Evolutionary conservation across 2,329 filamentous ascomycete species (phyloP).

Genomic region (Neonectria coccinea): DNA sequence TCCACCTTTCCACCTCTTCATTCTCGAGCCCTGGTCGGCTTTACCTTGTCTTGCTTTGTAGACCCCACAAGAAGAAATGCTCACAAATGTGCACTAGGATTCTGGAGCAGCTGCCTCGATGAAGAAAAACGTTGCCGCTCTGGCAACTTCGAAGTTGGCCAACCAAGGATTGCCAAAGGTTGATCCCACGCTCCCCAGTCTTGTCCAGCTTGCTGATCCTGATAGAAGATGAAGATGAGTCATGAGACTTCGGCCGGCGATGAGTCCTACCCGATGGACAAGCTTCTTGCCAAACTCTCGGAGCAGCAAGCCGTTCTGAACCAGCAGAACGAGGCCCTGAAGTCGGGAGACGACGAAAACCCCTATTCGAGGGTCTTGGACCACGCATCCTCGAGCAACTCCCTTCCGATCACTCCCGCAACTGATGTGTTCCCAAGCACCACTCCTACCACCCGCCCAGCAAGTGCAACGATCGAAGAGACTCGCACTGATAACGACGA

Average conservation of each 20-base stretch:
- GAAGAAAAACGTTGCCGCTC: constrained; percentile 60
- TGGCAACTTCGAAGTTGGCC: constrained; percentile 66
- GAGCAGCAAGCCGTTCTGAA: constrained; percentile 74
- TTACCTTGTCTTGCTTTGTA: not conserved
- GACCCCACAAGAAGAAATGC: not conserved
- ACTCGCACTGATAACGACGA: constrained; percentile 63
- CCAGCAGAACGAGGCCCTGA: constrained; percentile 68
- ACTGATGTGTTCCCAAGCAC: constrained; percentile 65
- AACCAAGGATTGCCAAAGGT: constrained; percentile 69
- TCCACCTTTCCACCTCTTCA: not conserved
- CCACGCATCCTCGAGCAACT: constrained; percentile 66
- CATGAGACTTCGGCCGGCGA: constrained; percentile 54
- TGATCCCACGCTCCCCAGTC: constrained; percentile 12
- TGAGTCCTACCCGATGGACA: constrained; percentile 72
- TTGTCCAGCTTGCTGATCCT: constrained; percentile 40
- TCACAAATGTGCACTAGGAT: constrained; percentile 37
- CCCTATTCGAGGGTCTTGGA: constrained; percentile 55
- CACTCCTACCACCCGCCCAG: constrained; percentile 62
- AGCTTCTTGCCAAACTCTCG: constrained; percentile 78
- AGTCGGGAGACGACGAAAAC: constrained; percentile 53
- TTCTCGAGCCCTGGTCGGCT: not conserved
- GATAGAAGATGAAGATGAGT: constrained; percentile 61
- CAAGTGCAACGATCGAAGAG: constrained; percentile 63
- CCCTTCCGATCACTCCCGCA: constrained; percentile 72
- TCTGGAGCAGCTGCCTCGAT: constrained; percentile 29